Base-by-base conservation (phyloP, 164 flowering plant genomes). In the Cinnamomum chago region DNA sequence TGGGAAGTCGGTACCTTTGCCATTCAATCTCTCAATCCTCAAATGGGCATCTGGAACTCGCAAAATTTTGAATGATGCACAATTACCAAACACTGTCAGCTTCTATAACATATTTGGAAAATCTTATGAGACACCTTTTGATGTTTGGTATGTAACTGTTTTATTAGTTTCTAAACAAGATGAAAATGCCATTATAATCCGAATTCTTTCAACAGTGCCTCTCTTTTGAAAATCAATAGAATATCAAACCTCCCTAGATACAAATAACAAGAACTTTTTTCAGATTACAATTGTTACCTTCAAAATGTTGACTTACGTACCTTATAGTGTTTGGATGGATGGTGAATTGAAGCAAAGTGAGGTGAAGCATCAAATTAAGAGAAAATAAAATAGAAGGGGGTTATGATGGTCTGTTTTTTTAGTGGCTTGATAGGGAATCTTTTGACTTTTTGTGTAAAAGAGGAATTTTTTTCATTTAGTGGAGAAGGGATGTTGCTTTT, bases 51-150 rank as follows among this genome's bases (percentile, higher is more conserved):
- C 83, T 76, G 87, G 50, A 22, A 95, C 98, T 64, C 95, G 97
- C 51, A 60, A 85, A 71, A 75, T 93, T 73, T 79, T 92, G 14
- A 73, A 86, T 40, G 76, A 79, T 68, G 92, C 92, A 68, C 81
- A 87, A 77, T 85, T 95, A 15, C 99, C 98, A 1, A 73, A 81
- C 62, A 88, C 91, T 22, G 82, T 95, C 72, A 71, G 68, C 75
- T 95, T 93, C 86, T 95, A 90, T 71, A 95, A 90, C 82, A 90
- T 95, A 13, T 95, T 66, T 82, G 99, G 98, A 73, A 86, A 85
- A 69, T 89, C 92, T 68, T 82, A 69, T 74, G 96, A 95, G 74
- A 88, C 97, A 24, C 97, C 99, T 70, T 90, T 89, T 79, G 89
- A 90, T 84, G 93, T 93, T 73, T 82, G 97, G 99, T 95, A 89